These are phyloP conservation scores for Saccharomyces mikatae DNA, from an alignment of 805 yeast genomes.

Conservation along the genomic window DNA sequence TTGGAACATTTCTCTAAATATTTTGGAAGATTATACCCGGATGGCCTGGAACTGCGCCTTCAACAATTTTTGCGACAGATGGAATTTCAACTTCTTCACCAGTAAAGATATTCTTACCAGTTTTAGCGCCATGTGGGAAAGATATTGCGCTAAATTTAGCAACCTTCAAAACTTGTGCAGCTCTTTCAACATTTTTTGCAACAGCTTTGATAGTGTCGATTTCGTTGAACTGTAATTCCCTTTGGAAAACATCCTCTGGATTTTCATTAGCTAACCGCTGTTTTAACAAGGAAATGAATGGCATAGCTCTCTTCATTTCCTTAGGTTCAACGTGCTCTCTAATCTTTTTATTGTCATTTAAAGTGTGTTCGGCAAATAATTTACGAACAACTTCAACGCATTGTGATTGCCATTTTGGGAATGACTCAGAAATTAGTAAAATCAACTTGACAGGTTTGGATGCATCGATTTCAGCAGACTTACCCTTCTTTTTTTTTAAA, in stretches of 20 bases:
- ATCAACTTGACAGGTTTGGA: slow-evolving; percentile 66
- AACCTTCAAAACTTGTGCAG: slow-evolving; percentile 54
- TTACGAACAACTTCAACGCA: slow-evolving; percentile 75
- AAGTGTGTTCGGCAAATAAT: slow-evolving; percentile 54
- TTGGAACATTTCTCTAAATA: slow-evolving; percentile 28
- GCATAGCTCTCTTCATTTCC: slow-evolving; percentile 98
- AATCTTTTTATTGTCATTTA: slow-evolving; percentile 57
- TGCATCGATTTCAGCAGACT: slow-evolving; percentile 65
- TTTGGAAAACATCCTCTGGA: slow-evolving; percentile 75
- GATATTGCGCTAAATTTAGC: slow-evolving; percentile 51
- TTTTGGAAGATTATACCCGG: slow-evolving; percentile 81
- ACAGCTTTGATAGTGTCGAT: slow-evolving; percentile 52
- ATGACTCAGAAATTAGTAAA: slow-evolving; percentile 68
- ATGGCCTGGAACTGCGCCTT: slow-evolving; percentile 82
- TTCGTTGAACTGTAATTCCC: slow-evolving; percentile 82
- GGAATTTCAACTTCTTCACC: slow-evolving; percentile 64
- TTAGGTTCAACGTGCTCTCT: slow-evolving; percentile 60
- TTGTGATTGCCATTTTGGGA: slow-evolving; percentile 85
- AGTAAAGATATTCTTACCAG: slow-evolving; percentile 58
- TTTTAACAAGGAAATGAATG: slow-evolving; percentile 81
- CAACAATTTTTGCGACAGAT: slow-evolving; percentile 57
- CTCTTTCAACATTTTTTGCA: slow-evolving; percentile 47
- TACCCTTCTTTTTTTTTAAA: slow-evolving; percentile 81
- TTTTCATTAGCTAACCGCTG: slow-evolving; percentile 63
- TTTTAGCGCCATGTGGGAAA: slow-evolving; percentile 52